phyloP scores from a whole-genome alignment of 176 grass and related monocot genomes.

The Aegilops longissima region DNA sequence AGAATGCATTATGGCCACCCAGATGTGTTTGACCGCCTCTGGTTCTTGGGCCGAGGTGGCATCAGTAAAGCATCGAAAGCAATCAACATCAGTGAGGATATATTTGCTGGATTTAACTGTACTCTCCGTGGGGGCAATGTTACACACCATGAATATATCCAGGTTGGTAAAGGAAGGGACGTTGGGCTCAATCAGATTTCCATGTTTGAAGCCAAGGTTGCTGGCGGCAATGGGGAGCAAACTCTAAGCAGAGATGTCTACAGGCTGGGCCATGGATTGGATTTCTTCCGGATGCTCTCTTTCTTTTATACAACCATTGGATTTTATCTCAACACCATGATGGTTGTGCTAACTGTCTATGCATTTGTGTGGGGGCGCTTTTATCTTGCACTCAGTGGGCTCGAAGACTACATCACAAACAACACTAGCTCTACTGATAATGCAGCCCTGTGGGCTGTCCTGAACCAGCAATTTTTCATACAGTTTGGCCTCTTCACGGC shows the following conservation, averaged over 20 bases:
- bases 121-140: conserved; percentile 89
- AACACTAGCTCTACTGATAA: conserved; percentile 64
- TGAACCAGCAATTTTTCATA: conserved; percentile 95
- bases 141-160: conserved; percentile 93
- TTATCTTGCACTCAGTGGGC: conserved; percentile 92
- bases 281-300: conserved; percentile 94
- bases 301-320: conserved; percentile 93
- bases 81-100: conserved; percentile 93
- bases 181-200: conserved; percentile 88
- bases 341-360: conserved; percentile 89
- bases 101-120: conserved; percentile 97
- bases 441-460: conserved; percentile 72
- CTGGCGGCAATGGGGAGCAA: conserved; percentile 89
- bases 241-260: conserved; percentile 90
- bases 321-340: conserved; percentile 98
- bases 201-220: conserved; percentile 94
- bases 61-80: conserved; percentile 87
- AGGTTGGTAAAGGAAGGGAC: conserved; percentile 93
- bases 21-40: conserved; percentile 94
- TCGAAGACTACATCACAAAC: conserved; percentile 63
- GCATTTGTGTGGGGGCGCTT: conserved; percentile 94
- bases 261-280: conserved; percentile 86
- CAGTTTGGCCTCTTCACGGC: conserved; percentile 91
- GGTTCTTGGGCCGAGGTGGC: conserved; percentile 85
- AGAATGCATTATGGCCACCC: conserved; percentile 99